phyloP scores from a whole-genome alignment of 495 filamentous ascomycete genomes.

The Penicillium argentinense region DNA sequence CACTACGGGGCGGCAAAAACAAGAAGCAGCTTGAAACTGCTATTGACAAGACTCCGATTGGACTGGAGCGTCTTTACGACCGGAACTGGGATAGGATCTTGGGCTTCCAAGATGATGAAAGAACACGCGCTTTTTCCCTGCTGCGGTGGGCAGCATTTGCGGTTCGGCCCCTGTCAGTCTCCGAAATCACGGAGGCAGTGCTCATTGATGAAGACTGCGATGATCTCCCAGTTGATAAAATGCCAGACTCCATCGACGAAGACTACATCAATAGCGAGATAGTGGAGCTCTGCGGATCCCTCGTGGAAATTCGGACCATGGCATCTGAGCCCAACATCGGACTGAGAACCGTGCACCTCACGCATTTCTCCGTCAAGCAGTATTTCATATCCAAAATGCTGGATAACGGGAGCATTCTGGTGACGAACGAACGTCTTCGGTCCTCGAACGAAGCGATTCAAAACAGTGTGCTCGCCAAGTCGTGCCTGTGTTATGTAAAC shows the following conservation, averaged over 20 bases:
- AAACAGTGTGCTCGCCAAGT: background rate
- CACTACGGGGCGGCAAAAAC: background rate
- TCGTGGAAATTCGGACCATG: background rate
- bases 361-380: constrained; percentile 10
- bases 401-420: background rate
- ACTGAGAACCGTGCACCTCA: constrained; percentile 5
- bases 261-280: constrained; percentile 3
- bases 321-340: background rate
- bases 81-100: constrained; percentile 3
- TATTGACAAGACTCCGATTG: background rate
- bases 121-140: background rate
- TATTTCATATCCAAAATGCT: constrained; percentile 1
- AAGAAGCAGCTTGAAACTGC: constrained; percentile 3
- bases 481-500: background rate
- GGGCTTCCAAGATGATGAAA: background rate
- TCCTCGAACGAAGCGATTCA: background rate
- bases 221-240: background rate
- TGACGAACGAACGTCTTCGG: background rate
- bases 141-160: constrained; percentile 9
- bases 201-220: background rate
- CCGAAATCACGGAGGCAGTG: background rate
- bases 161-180: constrained; percentile 2
- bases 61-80: constrained; percentile 3
- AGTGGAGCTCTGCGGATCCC: background rate
- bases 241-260: constrained; percentile 4